Base-by-base conservation (phyloP, 1,284 basidiomycete genomes). In the Salmacisia buchloeana region DNA sequence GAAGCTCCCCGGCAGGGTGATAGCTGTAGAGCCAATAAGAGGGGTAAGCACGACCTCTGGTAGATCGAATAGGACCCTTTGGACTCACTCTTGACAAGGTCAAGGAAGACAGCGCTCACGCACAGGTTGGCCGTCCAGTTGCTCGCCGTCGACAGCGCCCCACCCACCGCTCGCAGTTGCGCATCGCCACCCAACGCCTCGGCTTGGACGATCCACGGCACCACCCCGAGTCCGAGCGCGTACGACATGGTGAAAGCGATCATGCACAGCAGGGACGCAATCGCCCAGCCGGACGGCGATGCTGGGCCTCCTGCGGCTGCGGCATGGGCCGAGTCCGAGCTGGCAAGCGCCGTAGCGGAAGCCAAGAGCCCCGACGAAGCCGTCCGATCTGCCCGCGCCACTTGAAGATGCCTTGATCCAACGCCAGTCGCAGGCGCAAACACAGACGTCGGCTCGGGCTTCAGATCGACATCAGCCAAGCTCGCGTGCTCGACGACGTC, bases 151-250 rank as follows among this genome's bases (percentile, higher is more conserved):
- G 74, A 69, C 29, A 74, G 41, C 0, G 68, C 72, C 2, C 65
- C 69, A 1, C 74, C 74, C 0, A 72, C 4, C 1, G 70, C 65
- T 13, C 71, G 59, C 1, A 69, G 61, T 15, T 66, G 65, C 10
- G 34, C 49, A 33, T 54, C 27, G 27, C 66, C 68, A 5, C 69
- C 63, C 18, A 76, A 73, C 45, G 72, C 66, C 35, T 76, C 74
- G 6, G 71, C 65, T 59, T 72, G 70, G 15, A 76, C 63, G 7
- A 76, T 63, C 74, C 74, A 76, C 34, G 74, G 74, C 0, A 76
- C 60, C 29, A 74, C 73, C 3, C 74, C 74, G 3, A 73, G 49
- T 1, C 74, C 74, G 12, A 76, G 66, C 2, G 75, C 73, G 34
- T 75, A 76, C 59, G 45, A 66, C 23, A 73, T 66, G 23, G 68